Evolutionary conservation across 345 rosid species (phyloP), one percentile per base, ranked within the genome.

Genomic region (Streptanthus diversifolius): DNA sequence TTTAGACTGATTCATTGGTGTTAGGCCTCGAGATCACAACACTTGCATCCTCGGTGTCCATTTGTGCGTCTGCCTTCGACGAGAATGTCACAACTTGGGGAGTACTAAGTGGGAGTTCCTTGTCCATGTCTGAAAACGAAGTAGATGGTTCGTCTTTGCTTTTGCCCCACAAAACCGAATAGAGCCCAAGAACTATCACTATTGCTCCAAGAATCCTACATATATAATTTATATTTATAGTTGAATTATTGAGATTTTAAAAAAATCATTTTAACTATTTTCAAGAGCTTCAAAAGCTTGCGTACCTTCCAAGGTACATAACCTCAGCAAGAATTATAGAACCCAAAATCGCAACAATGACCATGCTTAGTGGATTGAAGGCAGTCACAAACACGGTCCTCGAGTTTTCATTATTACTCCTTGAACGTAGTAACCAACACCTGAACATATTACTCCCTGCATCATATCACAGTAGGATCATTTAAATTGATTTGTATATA

Each of bases 121-220:
- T 77, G 51, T 72, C 77, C 30, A 51, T 59, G 72, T 66, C 80
- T 9, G 73, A 14, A 66, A 58, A 65, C 25, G 79, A 40, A 36
- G 27, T n/a, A 3, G 53, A 13, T 17, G 60, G 40, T 63, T 77
- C 73, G 77, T 92, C 96, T 71, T 84, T 85, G 75, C 87, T 82
- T 59, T 88, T 87, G 5, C 95, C 95, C 98, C 96, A 92, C 25
- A 92, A 75, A 35, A 90, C 89, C 9, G 86, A 57, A 25, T 92
- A 90, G 10, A 92, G 79, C 8, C 98, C 98, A 15, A 76, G 47
- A 3, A 88, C 85, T 68, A 92, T 88, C 45, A 84, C 86, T 4
- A 76, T 1, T 51, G 91, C 90, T 66, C 96, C 96, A 52, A 86
- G 49, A 5, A 83, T 76, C 89, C 96, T 87, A 51, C 51, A 63